Evolutionary conservation across 164 flowering plant genomes (phyloP).

Genomic region (Saururus chinensis): DNA sequence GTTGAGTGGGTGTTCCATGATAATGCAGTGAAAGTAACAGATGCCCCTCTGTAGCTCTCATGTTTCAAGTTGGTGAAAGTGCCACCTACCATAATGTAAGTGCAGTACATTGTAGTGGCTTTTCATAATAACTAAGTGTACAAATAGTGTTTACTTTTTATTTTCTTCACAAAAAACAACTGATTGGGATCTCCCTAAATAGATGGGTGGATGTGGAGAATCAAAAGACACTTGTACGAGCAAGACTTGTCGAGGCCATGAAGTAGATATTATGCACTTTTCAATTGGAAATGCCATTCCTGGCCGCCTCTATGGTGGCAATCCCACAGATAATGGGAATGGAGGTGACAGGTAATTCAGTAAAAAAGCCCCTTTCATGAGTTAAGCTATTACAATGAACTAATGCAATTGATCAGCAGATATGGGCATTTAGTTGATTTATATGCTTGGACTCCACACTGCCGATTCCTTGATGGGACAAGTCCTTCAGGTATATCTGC

Average conservation of each 20-base stretch:
- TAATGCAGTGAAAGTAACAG: conserved; percentile 43
- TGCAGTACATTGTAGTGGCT: neutral
- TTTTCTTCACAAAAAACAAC: conserved; percentile 2
- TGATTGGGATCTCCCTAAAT: conserved; percentile 6
- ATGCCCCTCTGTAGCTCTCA: conserved; percentile 95
- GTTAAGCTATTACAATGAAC: neutral
- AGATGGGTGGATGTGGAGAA: conserved; percentile 49
- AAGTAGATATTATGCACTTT: conserved; percentile 48
- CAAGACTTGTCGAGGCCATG: conserved; percentile 39
- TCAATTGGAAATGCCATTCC: conserved; percentile 50
- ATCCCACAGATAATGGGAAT: conserved; percentile 33
- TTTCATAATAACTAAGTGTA: neutral
- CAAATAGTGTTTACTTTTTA: neutral
- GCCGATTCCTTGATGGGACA: conserved; percentile 71
- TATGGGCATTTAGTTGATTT: conserved; percentile 90
- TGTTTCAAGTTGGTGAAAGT: conserved; percentile 85
- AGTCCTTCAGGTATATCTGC: conserved; percentile 72
- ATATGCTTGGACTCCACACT: conserved; percentile 92
- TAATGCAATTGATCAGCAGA: conserved; percentile 21
- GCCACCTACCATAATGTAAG: conserved; percentile 87
- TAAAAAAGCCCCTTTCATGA: neutral
- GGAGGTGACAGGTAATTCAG: conserved; percentile 64
- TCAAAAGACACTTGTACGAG: conserved; percentile 26
- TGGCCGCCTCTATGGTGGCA: conserved; percentile 46
- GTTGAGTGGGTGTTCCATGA: neutral